Evolutionary conservation across 108 stramenopile species (phyloP).

Genomic region (Schizochytrium sp.): DNA sequence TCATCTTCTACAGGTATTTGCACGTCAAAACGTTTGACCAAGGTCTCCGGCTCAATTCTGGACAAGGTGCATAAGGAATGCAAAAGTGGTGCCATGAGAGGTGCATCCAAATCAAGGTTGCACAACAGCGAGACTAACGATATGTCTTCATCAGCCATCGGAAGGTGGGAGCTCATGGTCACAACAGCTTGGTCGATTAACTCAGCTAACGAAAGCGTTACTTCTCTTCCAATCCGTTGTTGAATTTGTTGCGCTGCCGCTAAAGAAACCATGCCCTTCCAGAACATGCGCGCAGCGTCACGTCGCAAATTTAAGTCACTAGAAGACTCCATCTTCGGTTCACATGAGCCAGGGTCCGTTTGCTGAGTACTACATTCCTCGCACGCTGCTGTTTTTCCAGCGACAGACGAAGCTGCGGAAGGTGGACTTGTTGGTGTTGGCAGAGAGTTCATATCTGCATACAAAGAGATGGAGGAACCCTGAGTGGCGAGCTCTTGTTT

Average conservation of each 20-base stretch:
- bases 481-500: no score
- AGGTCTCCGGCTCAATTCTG: neutral
- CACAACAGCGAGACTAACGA: slow-evolving; percentile 20
- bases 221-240: neutral
- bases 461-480: no score
- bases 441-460: no score
- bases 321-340: neutral
- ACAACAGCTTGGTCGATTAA: neutral
- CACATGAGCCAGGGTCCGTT: no score
- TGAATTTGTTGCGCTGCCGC: neutral
- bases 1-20: slow-evolving; percentile 21
- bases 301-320: neutral
- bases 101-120: neutral
- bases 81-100: neutral
- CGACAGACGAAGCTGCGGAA: no score
- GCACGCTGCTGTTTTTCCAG: no score
- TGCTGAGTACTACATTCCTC: no score
- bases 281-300: neutral
- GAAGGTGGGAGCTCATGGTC: neutral
- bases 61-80: neutral
- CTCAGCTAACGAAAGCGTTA: neutral
- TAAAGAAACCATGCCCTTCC: neutral
- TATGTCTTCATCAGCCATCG: neutral
- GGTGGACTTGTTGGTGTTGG: no score
- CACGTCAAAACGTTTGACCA: neutral